Evolutionary conservation across 148 eudicot species (phyloP).

Genomic region (Vaccinium myrtillus): DNA sequence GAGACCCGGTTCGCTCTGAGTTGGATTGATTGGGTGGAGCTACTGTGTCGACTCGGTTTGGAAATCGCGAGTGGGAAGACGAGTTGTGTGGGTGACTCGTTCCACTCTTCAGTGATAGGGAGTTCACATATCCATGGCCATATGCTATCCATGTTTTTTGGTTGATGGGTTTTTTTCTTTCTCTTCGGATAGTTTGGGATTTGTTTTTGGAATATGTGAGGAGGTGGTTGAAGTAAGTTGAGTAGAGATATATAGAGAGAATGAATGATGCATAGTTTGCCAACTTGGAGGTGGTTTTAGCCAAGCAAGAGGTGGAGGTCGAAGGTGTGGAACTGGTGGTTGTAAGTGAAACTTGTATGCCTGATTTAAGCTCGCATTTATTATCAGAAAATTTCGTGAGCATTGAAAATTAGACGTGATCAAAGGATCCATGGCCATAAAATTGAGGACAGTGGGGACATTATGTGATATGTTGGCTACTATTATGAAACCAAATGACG

Average conservation of each 20-base stretch:
- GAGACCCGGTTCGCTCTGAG: slow-evolving; percentile 53
- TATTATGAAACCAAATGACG: not conserved
- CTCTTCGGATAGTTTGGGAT: not conserved
- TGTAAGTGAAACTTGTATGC: slow-evolving; percentile 20
- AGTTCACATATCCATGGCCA: slow-evolving; percentile 93
- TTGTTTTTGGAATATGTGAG: slow-evolving; percentile 1
- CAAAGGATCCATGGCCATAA: not conserved
- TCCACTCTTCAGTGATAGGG: slow-evolving; percentile 53
- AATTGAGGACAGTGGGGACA: not conserved
- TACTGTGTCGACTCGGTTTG: not conserved
- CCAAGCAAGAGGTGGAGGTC: slow-evolving; percentile 41
- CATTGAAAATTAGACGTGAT: not conserved
- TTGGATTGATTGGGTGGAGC: slow-evolving; percentile 45
- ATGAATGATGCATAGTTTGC: slow-evolving; percentile 49
- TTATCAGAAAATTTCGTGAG: too few relatives aligned
- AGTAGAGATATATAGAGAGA: slow-evolving; percentile 35
- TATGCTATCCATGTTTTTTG: slow-evolving; percentile 48
- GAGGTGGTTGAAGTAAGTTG: not conserved
- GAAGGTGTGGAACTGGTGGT: slow-evolving; percentile 26
- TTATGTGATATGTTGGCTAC: not conserved
- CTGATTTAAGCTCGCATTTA: not conserved
- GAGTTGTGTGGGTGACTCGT: slow-evolving; percentile 41
- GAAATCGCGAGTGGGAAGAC: slow-evolving; percentile 47
- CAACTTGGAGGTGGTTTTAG: slow-evolving; percentile 55
- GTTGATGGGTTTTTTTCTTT: not conserved